Evolutionary conservation across 345 rosid genomes (phyloP), one percentile per base, ranked within the genome.

Genomic region (Kernera saxatilis): DNA sequence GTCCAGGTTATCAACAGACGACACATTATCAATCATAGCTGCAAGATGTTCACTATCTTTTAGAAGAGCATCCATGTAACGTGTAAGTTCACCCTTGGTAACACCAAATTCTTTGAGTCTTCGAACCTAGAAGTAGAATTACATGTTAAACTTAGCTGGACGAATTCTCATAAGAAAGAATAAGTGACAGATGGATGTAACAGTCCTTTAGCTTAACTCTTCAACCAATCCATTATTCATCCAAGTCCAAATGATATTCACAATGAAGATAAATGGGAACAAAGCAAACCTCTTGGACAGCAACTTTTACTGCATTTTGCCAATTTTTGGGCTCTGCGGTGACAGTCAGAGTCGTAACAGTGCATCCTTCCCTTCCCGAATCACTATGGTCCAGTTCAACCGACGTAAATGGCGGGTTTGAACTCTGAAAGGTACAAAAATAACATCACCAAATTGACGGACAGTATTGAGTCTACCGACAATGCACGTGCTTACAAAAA

Each of bases 301-400:
- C 98, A 79, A 92, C 94, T 84, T 65, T 84, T 55, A 95, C 84
- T 50, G 99, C 99, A 80, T 75, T 88, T 79, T 85, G 91, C 99
- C 99, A 95, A 78, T 90, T 95, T 78, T 86, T 84, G 70, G 99
- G 98, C 75, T 95, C 99, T 65, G 99, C 99, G 15, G 98, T 88
- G 45, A 95, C 91, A 51, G 99, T 95, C 64, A 95, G 98, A 67
- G 99, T 95, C 40, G 99, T 95, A 64, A 95, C 99, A 22, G 98
- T 95, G 88, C 99, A 95, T 54, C 96, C 96, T 82, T 95, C 98
- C 82, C 99, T 88, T 77, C 99, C 99, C 8, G 99, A 95, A 75
- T 95, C 99, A 78, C 99, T 92, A 80, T 95, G 99, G 80, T 95
- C 99, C 86, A 95, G 80, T 81, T 95, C 99, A 72, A 95, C 89